Evolutionary conservation across 2,329 filamentous ascomycete species (phyloP).

Genomic region (Pyricularia pennisetigena): DNA sequence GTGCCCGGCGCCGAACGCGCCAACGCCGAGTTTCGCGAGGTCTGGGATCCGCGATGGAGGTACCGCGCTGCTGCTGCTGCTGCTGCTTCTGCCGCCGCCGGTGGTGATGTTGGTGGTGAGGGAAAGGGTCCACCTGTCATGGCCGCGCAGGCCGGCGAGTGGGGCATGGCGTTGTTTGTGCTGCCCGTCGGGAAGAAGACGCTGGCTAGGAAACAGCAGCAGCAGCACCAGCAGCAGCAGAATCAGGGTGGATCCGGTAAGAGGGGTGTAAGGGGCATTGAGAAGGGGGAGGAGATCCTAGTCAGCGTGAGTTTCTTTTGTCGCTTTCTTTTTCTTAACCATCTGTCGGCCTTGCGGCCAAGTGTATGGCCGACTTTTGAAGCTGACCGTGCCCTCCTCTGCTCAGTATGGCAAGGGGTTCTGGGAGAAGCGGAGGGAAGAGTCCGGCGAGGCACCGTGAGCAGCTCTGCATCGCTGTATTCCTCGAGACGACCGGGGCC

Average conservation of each 20-base stretch:
- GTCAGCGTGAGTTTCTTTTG: slow-evolving; percentile 31
- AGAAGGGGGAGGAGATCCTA: slow-evolving; percentile 52
- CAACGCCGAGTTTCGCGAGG: slow-evolving; percentile 50
- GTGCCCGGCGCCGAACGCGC: slow-evolving; percentile 32
- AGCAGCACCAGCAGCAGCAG: slow-evolving; percentile 3
- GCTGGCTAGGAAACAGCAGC: slow-evolving; percentile 9
- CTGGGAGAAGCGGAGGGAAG: slow-evolving; percentile 41
- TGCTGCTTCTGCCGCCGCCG: no score
- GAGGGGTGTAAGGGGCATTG: slow-evolving; percentile 23
- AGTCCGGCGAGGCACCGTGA: slow-evolving; percentile 7
- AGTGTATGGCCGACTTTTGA: no score
- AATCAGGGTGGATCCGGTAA: neutral
- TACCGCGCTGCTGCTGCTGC: neutral
- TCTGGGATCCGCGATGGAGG: slow-evolving; percentile 39
- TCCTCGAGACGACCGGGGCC: neutral
- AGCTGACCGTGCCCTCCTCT: neutral
- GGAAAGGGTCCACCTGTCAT: neutral
- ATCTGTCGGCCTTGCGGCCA: neutral
- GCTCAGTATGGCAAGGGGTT: slow-evolving; percentile 54
- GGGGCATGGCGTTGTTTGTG: slow-evolving; percentile 49
- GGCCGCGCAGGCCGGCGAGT: slow-evolving; percentile 24
- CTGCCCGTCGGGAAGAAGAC: slow-evolving; percentile 30
- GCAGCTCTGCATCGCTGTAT: neutral
- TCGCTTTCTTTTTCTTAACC: neutral
- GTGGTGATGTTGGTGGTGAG: neutral